Evolutionary conservation across 2,329 filamentous ascomycete species (phyloP), one percentile per base, ranked within the genome.

Genomic region (Lasiodiplodia sp.): DNA sequence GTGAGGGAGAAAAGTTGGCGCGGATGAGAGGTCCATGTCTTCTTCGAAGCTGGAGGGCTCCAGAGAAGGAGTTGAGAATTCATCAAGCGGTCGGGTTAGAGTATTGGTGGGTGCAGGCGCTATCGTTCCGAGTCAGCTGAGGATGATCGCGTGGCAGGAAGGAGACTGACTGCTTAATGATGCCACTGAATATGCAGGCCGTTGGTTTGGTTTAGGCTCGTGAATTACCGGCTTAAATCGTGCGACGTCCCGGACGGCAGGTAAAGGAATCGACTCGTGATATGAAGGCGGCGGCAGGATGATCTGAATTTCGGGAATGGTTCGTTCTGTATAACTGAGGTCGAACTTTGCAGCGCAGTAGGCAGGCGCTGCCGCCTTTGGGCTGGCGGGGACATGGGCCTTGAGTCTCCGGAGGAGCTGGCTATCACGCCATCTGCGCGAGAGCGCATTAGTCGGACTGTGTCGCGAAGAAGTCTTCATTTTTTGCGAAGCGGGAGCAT

Each of bases 381-480:
- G 12, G 23, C 28, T 8, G 4, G 21, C 25, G 18, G 58, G 14
- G 16, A 3, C 12, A 25, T 51, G 58, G 25, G 58, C 47, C 38
- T 51, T 63, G 40, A 63, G 47, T 4, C 23, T 63, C 2, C 58
- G 58, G 25, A 63, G 37, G 40, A 63, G 44, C 10, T 44, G 40
- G 28, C 5, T 52, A 1, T 52, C 18, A 16, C 47, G 21, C 28
- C 52, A 5, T 18, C 38, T 28, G 47, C 60, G 60, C 18, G 60
- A 28, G 12, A 64, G 25, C 18, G 44, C 18, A n/a, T 31, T 12
- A 8, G 4, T n/a, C 8, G 44, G n/a, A 2, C n/a, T 31, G 21
- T 23, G 60, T 18, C 47, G 25, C 52, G 60, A 52, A 23, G 60
- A 52, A 16, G 60, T 64, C 31, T 52, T 37, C 60, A 64, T 64